A percentile compares a stretch with the other conserved stretches of the same genome.
phyloP scores from a whole-genome alignment of 371 early-diverging fungal species.

The Mucor ambiguus region DNA sequence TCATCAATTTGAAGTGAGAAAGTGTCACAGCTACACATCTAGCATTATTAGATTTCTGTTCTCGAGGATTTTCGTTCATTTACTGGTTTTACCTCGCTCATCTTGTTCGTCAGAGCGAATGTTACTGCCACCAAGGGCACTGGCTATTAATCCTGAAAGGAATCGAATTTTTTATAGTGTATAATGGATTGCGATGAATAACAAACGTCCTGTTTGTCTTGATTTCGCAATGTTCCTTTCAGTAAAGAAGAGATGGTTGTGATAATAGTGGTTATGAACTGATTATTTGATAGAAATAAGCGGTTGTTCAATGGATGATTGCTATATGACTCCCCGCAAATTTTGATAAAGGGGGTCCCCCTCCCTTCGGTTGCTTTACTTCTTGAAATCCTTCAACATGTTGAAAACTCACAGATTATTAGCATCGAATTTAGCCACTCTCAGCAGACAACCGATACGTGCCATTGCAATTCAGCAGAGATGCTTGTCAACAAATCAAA shows the following conservation, averaged over 20 bases:
- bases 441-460: background rate
- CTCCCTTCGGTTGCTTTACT: background rate
- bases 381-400: background rate
- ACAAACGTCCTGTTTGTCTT: background rate
- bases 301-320: background rate
- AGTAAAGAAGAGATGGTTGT: background rate
- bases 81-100: conserved; percentile 31
- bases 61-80: background rate
- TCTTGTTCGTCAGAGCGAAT: conserved; percentile 31
- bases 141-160: conserved; percentile 48
- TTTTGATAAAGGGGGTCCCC: background rate
- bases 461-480: conserved; percentile 2
- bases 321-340: background rate
- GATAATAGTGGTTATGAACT: background rate
- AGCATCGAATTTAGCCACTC: background rate
- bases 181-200: background rate
- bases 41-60: conserved; percentile 9
- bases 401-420: background rate
- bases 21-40: conserved; percentile 47
- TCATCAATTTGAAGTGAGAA: conserved; percentile 68
- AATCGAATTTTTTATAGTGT: conserved; percentile 43
- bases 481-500: conserved; percentile 8
- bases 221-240: background rate
- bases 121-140: conserved; percentile 43
- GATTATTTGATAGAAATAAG: background rate